These are phyloP conservation scores for Thielaviopsis ethacetica DNA, from an alignment of 2,329 filamentous ascomycete genomes.

Conservation along the genomic window DNA sequence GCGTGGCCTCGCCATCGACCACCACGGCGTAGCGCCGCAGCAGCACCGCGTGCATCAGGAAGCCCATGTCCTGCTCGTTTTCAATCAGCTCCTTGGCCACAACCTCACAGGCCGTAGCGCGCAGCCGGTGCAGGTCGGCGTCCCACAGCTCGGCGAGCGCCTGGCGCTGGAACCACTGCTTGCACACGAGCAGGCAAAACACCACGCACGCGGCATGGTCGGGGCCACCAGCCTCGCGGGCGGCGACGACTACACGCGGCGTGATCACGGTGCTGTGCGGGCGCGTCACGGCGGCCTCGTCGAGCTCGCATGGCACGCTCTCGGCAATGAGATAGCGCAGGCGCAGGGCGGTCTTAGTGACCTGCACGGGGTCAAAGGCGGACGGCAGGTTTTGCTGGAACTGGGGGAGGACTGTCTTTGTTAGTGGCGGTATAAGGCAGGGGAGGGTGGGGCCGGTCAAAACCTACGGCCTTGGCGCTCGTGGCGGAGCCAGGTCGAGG, in stretches of 20 bases:
- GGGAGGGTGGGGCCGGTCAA: no score
- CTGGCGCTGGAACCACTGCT: constrained; percentile 64
- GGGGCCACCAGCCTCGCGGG: constrained; percentile 62
- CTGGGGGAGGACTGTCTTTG: constrained; percentile 43
- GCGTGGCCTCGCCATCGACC: constrained; percentile 51
- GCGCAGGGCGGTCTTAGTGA: constrained; percentile 78
- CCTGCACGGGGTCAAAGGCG: constrained; percentile 58
- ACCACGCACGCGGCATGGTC: constrained; percentile 68
- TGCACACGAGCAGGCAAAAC: constrained; percentile 60
- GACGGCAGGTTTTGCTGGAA: constrained; percentile 43
- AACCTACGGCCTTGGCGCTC: constrained; percentile 5
- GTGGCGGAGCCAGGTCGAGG: neutral
- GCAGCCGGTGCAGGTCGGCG: constrained; percentile 62
- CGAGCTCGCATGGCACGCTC: constrained; percentile 78
- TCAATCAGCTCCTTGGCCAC: constrained; percentile 80
- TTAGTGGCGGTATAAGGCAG: neutral
- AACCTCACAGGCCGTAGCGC: constrained; percentile 73
- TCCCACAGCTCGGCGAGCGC: constrained; percentile 78
- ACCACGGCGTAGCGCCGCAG: constrained; percentile 80
- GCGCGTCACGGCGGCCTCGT: constrained; percentile 54
- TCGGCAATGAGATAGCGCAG: constrained; percentile 83
- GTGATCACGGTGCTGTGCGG: constrained; percentile 82
- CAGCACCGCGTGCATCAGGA: constrained; percentile 64
- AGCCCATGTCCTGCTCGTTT: constrained; percentile 58
- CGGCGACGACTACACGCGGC: constrained; percentile 58